Conservation (phyloP, 2,329 filamentous ascomycete species). For the Epichloe typhina region DNA sequence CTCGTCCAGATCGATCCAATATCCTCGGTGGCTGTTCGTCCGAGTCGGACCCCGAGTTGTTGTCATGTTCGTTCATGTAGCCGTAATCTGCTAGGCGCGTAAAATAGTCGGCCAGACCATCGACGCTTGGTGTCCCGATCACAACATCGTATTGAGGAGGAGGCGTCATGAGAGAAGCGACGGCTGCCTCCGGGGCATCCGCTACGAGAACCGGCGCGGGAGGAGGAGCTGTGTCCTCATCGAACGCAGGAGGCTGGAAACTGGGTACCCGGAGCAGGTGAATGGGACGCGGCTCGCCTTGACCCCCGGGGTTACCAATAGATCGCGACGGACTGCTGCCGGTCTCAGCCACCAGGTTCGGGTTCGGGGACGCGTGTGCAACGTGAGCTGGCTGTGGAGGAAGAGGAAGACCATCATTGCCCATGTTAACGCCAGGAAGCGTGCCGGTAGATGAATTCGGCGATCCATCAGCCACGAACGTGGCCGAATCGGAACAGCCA, state of each 20-base stretch:
- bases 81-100: constrained; percentile 63
- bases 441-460: constrained; percentile 49
- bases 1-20: constrained; percentile 37
- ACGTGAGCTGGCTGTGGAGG: constrained; percentile 46
- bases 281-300: constrained; percentile 51
- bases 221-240: constrained; percentile 47
- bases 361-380: constrained; percentile 20
- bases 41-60: constrained; percentile 28
- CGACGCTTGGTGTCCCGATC: constrained; percentile 52
- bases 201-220: constrained; percentile 17
- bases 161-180: constrained; percentile 48
- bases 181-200: constrained; percentile 9
- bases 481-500: constrained; percentile 42
- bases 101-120: constrained; percentile 78
- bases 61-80: constrained; percentile 20
- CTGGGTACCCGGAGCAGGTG: constrained; percentile 74
- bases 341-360: constrained; percentile 15
- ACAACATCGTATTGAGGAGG: constrained; percentile 77
- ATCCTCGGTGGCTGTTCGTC: constrained; percentile 33
- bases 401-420: constrained; percentile 24
- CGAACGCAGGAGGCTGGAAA: constrained; percentile 78
- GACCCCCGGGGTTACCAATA: constrained; percentile 2
- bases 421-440: constrained; percentile 26
- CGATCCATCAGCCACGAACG: constrained; percentile 45
- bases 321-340: constrained; percentile 9